phyloP scores from a whole-genome alignment of 2,329 filamentous ascomycete species.

The Penicillium sp. region DNA sequence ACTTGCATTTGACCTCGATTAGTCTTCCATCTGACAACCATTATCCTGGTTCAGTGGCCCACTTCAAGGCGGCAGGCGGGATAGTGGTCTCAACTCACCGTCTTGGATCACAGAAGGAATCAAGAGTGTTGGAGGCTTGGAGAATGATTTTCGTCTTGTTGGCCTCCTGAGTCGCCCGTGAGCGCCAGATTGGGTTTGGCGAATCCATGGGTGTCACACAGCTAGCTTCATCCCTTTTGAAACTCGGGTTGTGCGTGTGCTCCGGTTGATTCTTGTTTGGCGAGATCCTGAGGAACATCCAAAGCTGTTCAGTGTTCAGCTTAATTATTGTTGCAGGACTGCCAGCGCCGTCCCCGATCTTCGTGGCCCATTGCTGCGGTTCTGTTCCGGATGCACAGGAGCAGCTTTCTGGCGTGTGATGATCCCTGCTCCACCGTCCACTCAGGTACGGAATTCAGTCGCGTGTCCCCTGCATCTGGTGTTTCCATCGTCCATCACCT shows the following conservation, averaged over 20 bases:
- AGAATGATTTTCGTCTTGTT: not conserved
- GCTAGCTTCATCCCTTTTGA: not conserved
- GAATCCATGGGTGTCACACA: slow-evolving; percentile 2
- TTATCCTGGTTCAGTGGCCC: not conserved
- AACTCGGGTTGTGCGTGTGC: slow-evolving; percentile 9
- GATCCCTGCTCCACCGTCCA: slow-evolving; percentile 12
- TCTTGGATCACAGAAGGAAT: not conserved
- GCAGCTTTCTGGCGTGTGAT: not conserved
- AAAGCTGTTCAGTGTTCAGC: not conserved
- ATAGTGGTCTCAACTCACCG: not conserved
- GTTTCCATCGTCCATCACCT: slow-evolving; percentile 13
- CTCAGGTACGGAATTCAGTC: slow-evolving; percentile 4
- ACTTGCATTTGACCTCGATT: not conserved
- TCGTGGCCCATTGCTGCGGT: not conserved
- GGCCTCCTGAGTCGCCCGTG: not conserved
- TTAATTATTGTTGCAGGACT: not conserved
- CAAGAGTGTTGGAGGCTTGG: not conserved
- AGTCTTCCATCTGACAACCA: not conserved
- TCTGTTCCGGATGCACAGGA: slow-evolving; percentile 4
- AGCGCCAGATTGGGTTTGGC: not conserved
- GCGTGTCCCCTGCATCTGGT: slow-evolving; percentile 12
- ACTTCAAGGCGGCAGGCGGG: not conserved
- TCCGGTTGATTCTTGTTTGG: not conserved
- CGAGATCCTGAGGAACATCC: not conserved
- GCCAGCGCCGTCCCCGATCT: not conserved